Evolutionary conservation across 179 eudicot genomes (phyloP), one percentile per base, ranked within the genome.

Genomic region (Silene noctiflora): DNA sequence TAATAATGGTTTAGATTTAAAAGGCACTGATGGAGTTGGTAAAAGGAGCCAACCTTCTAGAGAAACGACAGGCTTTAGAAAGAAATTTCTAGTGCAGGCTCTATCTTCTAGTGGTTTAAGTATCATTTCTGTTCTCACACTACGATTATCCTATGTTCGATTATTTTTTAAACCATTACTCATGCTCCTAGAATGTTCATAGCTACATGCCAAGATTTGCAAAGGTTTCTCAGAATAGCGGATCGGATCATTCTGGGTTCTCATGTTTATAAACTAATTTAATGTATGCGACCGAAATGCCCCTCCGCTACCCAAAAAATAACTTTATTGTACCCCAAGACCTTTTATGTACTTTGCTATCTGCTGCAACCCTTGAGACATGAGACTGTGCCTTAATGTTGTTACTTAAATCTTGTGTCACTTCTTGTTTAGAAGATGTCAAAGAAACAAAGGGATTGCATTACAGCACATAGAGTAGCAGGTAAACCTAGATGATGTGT

Each of bases 11-110:
- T 64, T 13, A 64, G 4, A 8, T 61, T 61, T 61, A 27, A 5
- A 61, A 5, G 39, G 12, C 7, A 66, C 19, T n/a, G 19, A 21
- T 33, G 42, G 46, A 16, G 51, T 17, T 16, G 48, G 48, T 8
- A 33, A 33, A 33, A 31, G 1, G 48, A 35, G 12, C 22, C 2
- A 31, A 9, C 35, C 12, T 66, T 66, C 22, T 31, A 66, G 25
- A 63, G 51, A n/a, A 17, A 67, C 11, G 24, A 51, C 22, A 29
- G 2, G 16, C 22, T 16, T 66, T 1, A 10, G 69, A 46, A 66
- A 66, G 70, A 31, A 67, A 67, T 16, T 67, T 35, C 70, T 35
- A 33, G 70, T 67, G 70, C 70, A 67, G 51, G 70, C 51, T n/a
- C n/a, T n/a, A n/a, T 67, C 46, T 31, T 66, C 46, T 2, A 33